These are phyloP conservation scores for Fraxinus angustifolia DNA, from an alignment of 305 asterid species.

Conservation along the genomic window DNA sequence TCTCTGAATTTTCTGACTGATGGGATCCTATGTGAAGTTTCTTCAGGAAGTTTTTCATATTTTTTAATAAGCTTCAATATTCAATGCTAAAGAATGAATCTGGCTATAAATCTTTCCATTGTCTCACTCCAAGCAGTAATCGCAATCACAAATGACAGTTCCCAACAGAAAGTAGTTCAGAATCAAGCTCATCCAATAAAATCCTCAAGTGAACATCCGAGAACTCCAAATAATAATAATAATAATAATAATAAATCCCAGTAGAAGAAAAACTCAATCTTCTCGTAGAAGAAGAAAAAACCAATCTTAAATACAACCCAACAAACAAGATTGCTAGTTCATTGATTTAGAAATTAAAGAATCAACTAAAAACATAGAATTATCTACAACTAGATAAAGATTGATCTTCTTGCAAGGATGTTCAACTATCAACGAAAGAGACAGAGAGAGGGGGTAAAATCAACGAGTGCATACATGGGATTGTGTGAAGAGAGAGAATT, in stretches of 20 bases:
- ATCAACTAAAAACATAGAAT: background rate
- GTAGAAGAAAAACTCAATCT: constrained; percentile 1
- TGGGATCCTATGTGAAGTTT: constrained; percentile 72
- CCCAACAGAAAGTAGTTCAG: constrained; percentile 21
- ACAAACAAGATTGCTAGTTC: constrained; percentile 25
- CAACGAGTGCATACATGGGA: constrained; percentile 25
- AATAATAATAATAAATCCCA: background rate
- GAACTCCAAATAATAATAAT: constrained; percentile 23
- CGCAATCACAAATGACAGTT: constrained; percentile 28
- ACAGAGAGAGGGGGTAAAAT: constrained; percentile 27
- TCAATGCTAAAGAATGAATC: constrained; percentile 48
- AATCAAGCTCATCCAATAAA: constrained; percentile 29
- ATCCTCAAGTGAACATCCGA: constrained; percentile 40
- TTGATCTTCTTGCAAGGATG: constrained; percentile 13
- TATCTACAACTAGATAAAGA: constrained; percentile 17
- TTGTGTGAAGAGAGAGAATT: constrained; percentile 30
- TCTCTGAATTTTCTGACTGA: constrained; percentile 68
- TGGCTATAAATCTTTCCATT: constrained; percentile 52
- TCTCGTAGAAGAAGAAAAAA: constrained; percentile 23
- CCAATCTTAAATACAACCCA: constrained; percentile 32
- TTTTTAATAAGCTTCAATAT: constrained; percentile 27
- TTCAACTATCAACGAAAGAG: background rate
- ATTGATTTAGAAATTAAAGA: constrained; percentile 16
- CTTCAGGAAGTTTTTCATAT: constrained; percentile 78
- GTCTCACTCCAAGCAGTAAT: constrained; percentile 51